Evolutionary conservation across 768 basidiomycete genomes (phyloP), one percentile per base, ranked within the genome.

Genomic region (Lepiota venenata): DNA sequence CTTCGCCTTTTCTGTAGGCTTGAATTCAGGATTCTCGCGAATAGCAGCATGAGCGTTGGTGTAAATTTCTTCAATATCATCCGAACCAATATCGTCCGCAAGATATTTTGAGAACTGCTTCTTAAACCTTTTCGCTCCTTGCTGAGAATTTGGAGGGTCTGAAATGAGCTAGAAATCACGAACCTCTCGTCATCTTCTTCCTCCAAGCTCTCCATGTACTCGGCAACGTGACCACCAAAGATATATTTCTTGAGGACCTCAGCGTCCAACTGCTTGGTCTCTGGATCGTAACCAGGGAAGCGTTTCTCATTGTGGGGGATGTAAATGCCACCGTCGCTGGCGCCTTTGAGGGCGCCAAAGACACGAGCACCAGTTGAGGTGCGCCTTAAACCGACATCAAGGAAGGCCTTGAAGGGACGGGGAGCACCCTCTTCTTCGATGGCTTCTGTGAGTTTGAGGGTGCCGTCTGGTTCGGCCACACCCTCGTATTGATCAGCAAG

Each of bases 131-230:
- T 35, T 47, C 20, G 38, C 29, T 32, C 16, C 29, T 54, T n/a
- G 11, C 35, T 32, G 40, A 56, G 57, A 36, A 49, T 64, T 22
- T 61, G 29, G 48, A 45, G 14, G n/a, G 2, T 14, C 2, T 20
- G n/a, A 52, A 10, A 47, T 18, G 12, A 50, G 42, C 25, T 18
- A 14, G 29, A 47, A 47, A 32, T 22, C 10, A 67, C 80, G 58
- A 61, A 85, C 85, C 94, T 83, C 76, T 98, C 96, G 64, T 98
- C 97, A 68, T 99, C 97, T 78, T 99, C 97, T 81, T 99, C 97
- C 77, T 99, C 97, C 50, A 98, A 77, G 54, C 86, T 90, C 77
- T 98, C 92, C 97, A 99, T 99, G 81, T 98, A 99, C 75, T 98
- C 97, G 47, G 97, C 93, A 54, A 99, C 88, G 71, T 99, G 97